These are phyloP conservation scores for Trichoderma hamatum DNA, from an alignment of 2,329 filamentous ascomycete genomes.

Conservation along the genomic window DNA sequence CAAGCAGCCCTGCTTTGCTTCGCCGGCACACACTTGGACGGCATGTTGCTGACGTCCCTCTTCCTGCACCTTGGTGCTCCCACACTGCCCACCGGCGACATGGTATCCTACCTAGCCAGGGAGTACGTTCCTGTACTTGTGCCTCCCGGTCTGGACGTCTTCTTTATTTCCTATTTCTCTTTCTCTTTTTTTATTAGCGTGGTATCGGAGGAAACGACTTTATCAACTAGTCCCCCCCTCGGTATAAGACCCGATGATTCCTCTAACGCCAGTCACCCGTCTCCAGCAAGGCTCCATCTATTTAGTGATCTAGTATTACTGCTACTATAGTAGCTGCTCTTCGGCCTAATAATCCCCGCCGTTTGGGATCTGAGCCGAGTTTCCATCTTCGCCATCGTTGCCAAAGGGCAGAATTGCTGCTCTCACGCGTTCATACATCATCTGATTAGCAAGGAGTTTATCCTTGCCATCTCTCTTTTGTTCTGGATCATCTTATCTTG, in stretches of 20 bases:
- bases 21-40: constrained; percentile 6
- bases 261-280: constrained; percentile 25
- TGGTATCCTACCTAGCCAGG: constrained; percentile 10
- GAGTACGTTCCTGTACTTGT: constrained; percentile 5
- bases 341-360: constrained; percentile 18
- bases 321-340: constrained; percentile 3
- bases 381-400: constrained; percentile 6
- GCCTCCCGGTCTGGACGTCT: constrained; percentile 6
- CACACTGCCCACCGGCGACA: constrained; percentile 11
- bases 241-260: constrained; percentile 27
- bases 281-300: constrained; percentile 23
- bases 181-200: constrained; percentile 18
- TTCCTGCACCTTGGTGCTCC: constrained; percentile 19
- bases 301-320: constrained; percentile 14
- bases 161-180: background rate
- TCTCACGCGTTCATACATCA: constrained; percentile 2
- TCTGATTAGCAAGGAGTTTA: constrained; percentile 8
- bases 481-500: constrained; percentile 3
- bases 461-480: constrained; percentile 7
- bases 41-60: constrained; percentile 17
- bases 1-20: constrained; percentile 22
- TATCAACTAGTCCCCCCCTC: constrained; percentile 23
- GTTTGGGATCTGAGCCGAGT: constrained; percentile 10
- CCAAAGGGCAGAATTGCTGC: constrained; percentile 9
- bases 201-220: constrained; percentile 15